These are phyloP conservation scores for Psilocybe azurescens DNA, from an alignment of 768 basidiomycete genomes.

Conservation along the genomic window DNA sequence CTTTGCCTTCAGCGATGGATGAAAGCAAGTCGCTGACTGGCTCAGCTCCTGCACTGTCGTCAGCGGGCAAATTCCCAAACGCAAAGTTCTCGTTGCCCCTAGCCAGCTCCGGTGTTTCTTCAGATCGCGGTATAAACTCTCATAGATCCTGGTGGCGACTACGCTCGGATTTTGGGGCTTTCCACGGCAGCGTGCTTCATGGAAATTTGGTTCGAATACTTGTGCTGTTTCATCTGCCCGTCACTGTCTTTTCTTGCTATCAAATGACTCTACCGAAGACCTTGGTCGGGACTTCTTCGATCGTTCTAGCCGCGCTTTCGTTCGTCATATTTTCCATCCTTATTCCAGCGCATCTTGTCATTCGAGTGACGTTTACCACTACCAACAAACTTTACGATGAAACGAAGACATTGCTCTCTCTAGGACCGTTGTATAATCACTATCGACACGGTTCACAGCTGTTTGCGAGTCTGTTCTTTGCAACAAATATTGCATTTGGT, in stretches of 20 bases:
- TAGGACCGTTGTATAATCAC: conserved; percentile 94
- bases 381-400: conserved; percentile 95
- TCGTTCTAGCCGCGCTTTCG: conserved; percentile 81
- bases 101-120: conserved; percentile 26
- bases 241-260: conserved; percentile 91
- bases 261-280: conserved; percentile 70
- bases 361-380: conserved; percentile 79
- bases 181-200: conserved; percentile 81
- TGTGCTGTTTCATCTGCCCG: conserved; percentile 91
- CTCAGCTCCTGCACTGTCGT: conserved; percentile 35
- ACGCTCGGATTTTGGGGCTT: conserved; percentile 70
- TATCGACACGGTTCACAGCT: conserved; percentile 91
- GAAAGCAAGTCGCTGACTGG: conserved; percentile 54
- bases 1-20: conserved; percentile 34
- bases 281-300: conserved; percentile 59
- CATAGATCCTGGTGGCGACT: conserved; percentile 58
- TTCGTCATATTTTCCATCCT: conserved; percentile 82
- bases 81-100: conserved; percentile 41
- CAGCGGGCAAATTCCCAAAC: conserved; percentile 37
- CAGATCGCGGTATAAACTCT: conserved; percentile 40
- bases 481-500: conserved; percentile 83
- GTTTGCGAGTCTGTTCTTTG: conserved; percentile 83
- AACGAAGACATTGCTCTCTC: conserved; percentile 85
- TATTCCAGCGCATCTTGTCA: conserved; percentile 74
- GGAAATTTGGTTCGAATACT: conserved; percentile 94